These are phyloP conservation scores for Globisporangium sylvaticum DNA, from an alignment of 352 stramenopile species.

Conservation along the genomic window DNA sequence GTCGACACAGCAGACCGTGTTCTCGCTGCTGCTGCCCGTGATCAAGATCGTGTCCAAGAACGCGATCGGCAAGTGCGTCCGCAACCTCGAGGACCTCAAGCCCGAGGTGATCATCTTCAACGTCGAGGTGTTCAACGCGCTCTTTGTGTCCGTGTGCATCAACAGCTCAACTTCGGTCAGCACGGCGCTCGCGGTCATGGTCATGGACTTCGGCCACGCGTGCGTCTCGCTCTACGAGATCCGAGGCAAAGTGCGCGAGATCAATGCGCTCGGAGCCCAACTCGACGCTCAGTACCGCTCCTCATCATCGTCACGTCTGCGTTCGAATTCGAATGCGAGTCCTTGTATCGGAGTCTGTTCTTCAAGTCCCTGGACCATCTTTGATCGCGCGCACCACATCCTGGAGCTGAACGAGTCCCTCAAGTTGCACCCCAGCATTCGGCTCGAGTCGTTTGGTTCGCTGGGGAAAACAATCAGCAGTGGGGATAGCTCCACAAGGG, in stretches of 20 bases:
- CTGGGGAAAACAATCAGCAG: not conserved
- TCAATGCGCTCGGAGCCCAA: not conserved
- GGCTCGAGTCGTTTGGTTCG: not conserved
- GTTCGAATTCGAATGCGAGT: not conserved
- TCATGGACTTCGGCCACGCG: not conserved
- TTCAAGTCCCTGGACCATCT: not conserved
- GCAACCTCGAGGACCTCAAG: slow-evolving; percentile 17
- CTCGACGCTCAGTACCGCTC: not conserved
- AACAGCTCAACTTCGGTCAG: not conserved
- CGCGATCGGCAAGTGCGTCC: slow-evolving; percentile 16
- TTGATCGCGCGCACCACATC: not conserved
- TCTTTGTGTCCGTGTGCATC: slow-evolving; percentile 38
- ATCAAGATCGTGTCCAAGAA: slow-evolving; percentile 29
- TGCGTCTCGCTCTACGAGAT: not conserved
- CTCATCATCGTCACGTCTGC: not conserved
- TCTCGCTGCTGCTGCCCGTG: not conserved
- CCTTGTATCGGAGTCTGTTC: not conserved
- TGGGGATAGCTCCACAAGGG: not conserved
- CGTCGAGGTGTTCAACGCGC: slow-evolving; percentile 33
- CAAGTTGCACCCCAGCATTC: not conserved
- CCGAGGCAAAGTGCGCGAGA: not conserved
- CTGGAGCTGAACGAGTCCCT: not conserved
- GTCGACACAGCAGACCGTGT: not conserved
- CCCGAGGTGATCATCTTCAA: slow-evolving; percentile 28
- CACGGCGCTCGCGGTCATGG: not conserved